Conservation (phyloP, 2,329 filamentous ascomycete species). For the Chlorencoelia australis region DNA sequence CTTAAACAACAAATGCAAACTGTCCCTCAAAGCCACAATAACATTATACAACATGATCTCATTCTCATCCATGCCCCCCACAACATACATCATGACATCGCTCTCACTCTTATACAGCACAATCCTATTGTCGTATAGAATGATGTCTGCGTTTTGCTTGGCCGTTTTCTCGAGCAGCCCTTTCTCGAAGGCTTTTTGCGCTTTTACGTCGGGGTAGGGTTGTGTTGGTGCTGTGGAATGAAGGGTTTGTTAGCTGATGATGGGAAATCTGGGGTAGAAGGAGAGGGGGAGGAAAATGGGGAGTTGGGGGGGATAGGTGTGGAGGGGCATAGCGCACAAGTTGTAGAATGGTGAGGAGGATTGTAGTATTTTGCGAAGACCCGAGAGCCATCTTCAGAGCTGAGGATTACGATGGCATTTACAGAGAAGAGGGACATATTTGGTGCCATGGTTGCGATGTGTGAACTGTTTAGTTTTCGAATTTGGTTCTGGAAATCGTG, state of each 20-base stretch:
- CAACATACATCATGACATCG: constrained; percentile 92
- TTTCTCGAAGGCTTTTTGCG: constrained; percentile 95
- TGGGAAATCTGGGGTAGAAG: no score
- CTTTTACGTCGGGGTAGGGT: constrained; percentile 80
- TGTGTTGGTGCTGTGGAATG: constrained; percentile 42
- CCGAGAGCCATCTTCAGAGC: constrained; percentile 78
- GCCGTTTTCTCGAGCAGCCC: constrained; percentile 90
- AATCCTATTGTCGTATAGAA: constrained; percentile 92
- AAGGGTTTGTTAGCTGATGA: background rate
- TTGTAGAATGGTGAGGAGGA: constrained; percentile 46
- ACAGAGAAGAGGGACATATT: constrained; percentile 68
- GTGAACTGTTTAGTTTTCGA: background rate
- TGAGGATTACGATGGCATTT: constrained; percentile 69
- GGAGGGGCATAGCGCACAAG: constrained; percentile 10
- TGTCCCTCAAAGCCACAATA: constrained; percentile 80
- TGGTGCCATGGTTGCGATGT: constrained; percentile 49
- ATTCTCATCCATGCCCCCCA: constrained; percentile 87
- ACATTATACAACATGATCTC: constrained; percentile 95
- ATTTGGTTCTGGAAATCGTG: no score
- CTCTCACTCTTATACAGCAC: constrained; percentile 98
- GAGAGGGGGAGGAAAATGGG: constrained; percentile 40
- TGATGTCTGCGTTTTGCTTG: constrained; percentile 92
- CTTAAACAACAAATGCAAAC: constrained; percentile 87
- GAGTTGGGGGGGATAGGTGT: constrained; percentile 40
- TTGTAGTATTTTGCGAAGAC: constrained; percentile 93